Base-by-base conservation (phyloP, 176 grass and related monocot species). In the Neostapfia colusana region DNA sequence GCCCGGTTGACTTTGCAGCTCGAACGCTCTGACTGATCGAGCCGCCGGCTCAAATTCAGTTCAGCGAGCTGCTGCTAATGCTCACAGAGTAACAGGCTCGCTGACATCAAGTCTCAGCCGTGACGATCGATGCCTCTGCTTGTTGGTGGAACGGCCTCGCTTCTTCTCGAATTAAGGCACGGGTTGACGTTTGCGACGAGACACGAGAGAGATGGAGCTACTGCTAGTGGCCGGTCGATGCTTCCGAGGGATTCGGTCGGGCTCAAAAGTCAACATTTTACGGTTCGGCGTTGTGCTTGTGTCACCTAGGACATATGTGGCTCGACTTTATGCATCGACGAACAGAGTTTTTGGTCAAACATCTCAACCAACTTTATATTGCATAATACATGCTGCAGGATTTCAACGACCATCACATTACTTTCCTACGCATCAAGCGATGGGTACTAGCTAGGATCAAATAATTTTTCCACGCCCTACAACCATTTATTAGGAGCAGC, bases 281-380 rank as follows among this genome's bases (percentile, higher is more conserved):
- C 31, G 7, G 56, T 49, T 28, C 10, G 65, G 61, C 20, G 1
- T 36, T 28, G 20, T 8, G 28, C 59, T 67, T 56, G 40, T 4
- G 72, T 38, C 31, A 24, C 39, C 50, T 68, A 16, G 4, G 11
- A 61, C 28, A 37, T 46, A 11, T 62, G 39, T 63, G 74, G 74
- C 49, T 76, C 27, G 46, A 76, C 58, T 44, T 36, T 23, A 11
- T 24, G 49, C 38, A 44, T 50, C 25, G 18, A 31, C 38, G 59
- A 65, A 34, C 11, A n/a, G 11, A 51, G 56, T 14, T 63, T 73
- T 24, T n/a, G n/a, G 70, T 74, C 80, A 74, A 41, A 74, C 37
- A 74, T 36, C 3, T 79, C 54, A 18, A 1, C 31, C 13, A 51
- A 51, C 4, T 49, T 40, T 2, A 5, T 20, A 20, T 53, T 53